Evolutionary conservation across 2,329 filamentous ascomycete genomes (phyloP), one percentile per base, ranked within the genome.

Genomic region (Diaporthe ampelina): DNA sequence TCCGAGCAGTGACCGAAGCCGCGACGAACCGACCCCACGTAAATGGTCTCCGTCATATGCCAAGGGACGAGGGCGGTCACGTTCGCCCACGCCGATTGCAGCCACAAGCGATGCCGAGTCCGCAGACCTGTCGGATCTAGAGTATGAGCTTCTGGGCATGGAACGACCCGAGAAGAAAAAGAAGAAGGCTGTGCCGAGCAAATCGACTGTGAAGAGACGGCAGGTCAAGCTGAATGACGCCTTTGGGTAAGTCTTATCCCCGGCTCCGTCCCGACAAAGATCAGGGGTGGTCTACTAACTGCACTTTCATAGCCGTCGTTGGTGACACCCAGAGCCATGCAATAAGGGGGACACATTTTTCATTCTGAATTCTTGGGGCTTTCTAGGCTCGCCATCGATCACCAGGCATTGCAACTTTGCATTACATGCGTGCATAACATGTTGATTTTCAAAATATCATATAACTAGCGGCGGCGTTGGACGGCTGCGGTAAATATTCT

Each of bases 141-240:
- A 76, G 37, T 74, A 76, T 52, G 76, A 77, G 73, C 74, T 75
- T 21, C 48, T 75, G 40, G 74, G 75, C 9, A 50, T 74, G 57
- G 73, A 74, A 40, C 61, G 74, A 48, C 74, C 74, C 8, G 54
- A 72, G 56, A 67, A 72, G 43, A 68, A 63, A 35, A 65, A 59
- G 52, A 73, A 71, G 72, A 74, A 76, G 67, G 24, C 32, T 10
- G 35, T 40, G 26, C 54, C 72, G 19, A 45, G 56, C n/a, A 74
- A 72, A 11, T 48, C 68, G 13, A n/a, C 43, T 8, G 37, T 58
- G 8, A 76, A 72, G 57, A 75, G 56, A 43, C 63, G 61, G 43
- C 68, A 67, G 35, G 61, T 70, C 40, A 75, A 74, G 32, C 35
- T 75, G 7, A 70, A 76, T 17, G 72, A 75, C 32, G 75, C 75